Percentiles rank a stretch among this genome's conserved stretches.
Conservation (phyloP, 306 rosid genomes). For the Elaeagnus macrophylla region DNA sequence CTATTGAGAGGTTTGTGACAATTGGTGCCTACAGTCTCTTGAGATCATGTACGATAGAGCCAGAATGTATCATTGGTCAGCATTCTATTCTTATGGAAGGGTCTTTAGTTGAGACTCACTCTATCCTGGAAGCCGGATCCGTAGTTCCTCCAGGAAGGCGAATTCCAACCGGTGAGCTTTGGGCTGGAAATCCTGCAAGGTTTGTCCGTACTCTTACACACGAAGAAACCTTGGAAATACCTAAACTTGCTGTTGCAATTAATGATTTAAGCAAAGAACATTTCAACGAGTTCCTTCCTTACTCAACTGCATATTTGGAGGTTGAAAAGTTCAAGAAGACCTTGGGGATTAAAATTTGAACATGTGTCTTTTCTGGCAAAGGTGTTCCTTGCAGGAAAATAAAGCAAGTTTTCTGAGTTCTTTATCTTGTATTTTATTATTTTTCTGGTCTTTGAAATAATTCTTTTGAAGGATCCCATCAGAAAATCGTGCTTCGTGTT, state of each 20-base stretch:
- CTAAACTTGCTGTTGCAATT: constrained; percentile 91
- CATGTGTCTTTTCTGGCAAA: constrained; percentile 40
- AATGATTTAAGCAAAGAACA: constrained; percentile 82
- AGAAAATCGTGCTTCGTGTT: constrained; percentile 11
- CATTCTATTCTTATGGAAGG: constrained; percentile 99
- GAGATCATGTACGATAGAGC: constrained; percentile 94
- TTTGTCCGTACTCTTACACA: constrained; percentile 73
- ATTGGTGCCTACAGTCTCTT: constrained; percentile 85
- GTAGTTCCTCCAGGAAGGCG: constrained; percentile 95
- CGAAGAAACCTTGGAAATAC: constrained; percentile 93
- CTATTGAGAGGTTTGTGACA: constrained; percentile 77
- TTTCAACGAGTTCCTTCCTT: constrained; percentile 81
- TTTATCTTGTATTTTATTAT: constrained; percentile 22
- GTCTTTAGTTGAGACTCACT: constrained; percentile 81
- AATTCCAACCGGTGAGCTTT: constrained; percentile 89
- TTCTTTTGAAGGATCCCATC: constrained; percentile 23
- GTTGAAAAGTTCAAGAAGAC: constrained; percentile 97
- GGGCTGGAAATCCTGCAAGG: constrained; percentile 98
- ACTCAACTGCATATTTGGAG: constrained; percentile 89
- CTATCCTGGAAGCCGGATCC: constrained; percentile 98
- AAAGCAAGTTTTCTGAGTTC: constrained; percentile 17
- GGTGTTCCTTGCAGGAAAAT: constrained; percentile 58
- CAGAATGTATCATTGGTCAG: constrained; percentile 96
- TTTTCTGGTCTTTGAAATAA: constrained; percentile 19
- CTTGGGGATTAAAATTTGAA: constrained; percentile 66